Conservation (phyloP, 441 rosid species). For the Euphorbia schlechtendalii region DNA sequence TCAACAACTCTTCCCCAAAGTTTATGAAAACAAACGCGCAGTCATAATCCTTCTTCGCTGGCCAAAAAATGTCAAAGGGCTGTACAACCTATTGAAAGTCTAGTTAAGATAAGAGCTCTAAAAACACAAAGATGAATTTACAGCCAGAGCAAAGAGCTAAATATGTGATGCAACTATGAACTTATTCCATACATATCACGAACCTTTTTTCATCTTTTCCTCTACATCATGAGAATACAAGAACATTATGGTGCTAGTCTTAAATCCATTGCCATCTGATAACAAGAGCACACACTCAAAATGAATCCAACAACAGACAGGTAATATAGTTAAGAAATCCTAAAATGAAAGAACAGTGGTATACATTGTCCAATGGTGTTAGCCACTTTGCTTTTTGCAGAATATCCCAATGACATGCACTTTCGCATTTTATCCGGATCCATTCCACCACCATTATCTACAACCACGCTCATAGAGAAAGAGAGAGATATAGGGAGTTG, state of each 20-base stretch:
- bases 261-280: conserved; percentile 96
- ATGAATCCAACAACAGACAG: too few relatives aligned
- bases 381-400: conserved; percentile 82
- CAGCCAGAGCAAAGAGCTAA: neutral
- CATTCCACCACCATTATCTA: conserved; percentile 97
- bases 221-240: conserved; percentile 81
- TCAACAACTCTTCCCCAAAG: neutral
- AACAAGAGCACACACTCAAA: conserved; percentile 16
- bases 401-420: conserved; percentile 90
- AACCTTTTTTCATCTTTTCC: conserved; percentile 68
- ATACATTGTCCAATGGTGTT: conserved; percentile 91
- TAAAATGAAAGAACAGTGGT: neutral
- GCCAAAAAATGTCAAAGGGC: neutral
- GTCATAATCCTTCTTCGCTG: neutral
- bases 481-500: neutral
- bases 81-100: neutral
- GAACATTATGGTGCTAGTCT: conserved; percentile 97
- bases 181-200: conserved; percentile 1
- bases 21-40: neutral
- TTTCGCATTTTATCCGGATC: conserved; percentile 79
- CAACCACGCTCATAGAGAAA: conserved; percentile 19
- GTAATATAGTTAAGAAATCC: neutral
- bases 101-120: neutral
- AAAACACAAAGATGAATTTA: neutral
- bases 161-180: neutral